Evolutionary conservation across 2,329 filamentous ascomycete species (phyloP).

Genomic region (Tolypocladium cylindrosporum): DNA sequence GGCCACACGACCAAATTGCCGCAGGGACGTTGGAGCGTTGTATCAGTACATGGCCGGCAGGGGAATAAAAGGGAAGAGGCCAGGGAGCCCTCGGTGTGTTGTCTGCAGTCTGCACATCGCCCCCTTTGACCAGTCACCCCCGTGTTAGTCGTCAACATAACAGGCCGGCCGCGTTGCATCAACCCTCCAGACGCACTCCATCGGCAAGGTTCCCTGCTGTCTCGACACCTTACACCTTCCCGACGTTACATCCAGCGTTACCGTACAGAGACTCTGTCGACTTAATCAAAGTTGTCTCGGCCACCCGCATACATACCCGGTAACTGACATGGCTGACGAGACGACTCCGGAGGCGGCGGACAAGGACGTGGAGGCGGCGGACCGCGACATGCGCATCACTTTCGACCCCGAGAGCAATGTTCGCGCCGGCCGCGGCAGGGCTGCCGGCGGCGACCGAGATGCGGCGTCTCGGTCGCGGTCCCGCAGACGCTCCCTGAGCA

Average conservation of each 20-base stretch:
- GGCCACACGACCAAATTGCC: not conserved
- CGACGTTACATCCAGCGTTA: not conserved
- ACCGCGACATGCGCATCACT: conserved; percentile 14
- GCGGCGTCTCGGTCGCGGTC: conserved; percentile 9
- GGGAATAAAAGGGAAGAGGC: not conserved
- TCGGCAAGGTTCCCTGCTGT: not conserved
- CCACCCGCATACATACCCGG: not conserved
- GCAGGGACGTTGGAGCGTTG: not conserved
- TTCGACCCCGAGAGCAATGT: conserved; percentile 13
- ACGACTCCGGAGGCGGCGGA: conserved; percentile 9
- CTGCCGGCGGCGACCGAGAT: conserved; percentile 2
- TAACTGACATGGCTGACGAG: conserved; percentile 9
- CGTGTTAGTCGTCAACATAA: not conserved
- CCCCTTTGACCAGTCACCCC: not conserved
- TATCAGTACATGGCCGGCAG: not conserved
- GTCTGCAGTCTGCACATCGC: not conserved
- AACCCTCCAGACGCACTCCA: not conserved
- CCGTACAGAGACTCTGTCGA: not conserved
- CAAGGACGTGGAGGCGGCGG: conserved; percentile 8
- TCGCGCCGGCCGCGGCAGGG: conserved; percentile 7
- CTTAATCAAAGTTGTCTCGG: not conserved
- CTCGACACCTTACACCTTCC: not conserved
- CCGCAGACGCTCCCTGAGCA: conserved; percentile 12
- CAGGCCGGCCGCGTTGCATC: not conserved
- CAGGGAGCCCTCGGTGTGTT: not conserved